These are phyloP conservation scores for Scolecobasidium constrictum DNA, from an alignment of 2,329 filamentous ascomycete species.

Conservation along the genomic window DNA sequence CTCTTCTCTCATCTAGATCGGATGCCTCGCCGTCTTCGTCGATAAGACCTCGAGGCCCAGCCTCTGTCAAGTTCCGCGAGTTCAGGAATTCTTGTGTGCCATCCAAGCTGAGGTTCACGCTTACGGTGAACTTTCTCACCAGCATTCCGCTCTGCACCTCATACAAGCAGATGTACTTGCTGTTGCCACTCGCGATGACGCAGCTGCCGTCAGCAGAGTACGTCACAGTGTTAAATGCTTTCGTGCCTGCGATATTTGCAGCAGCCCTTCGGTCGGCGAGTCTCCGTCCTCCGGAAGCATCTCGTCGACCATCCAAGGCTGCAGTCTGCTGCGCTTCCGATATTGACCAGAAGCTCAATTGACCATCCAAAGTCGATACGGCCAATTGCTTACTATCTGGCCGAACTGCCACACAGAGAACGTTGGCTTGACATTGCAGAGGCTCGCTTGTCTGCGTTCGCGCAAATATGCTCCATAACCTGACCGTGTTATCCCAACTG, in stretches of 20 bases:
- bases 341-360: slow-evolving; percentile 90
- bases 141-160: slow-evolving; percentile 87
- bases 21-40: slow-evolving; percentile 83
- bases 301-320: slow-evolving; percentile 78
- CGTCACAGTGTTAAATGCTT: slow-evolving; percentile 75
- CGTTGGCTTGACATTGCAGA: slow-evolving; percentile 81
- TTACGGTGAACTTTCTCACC: slow-evolving; percentile 91
- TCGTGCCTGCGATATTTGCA: slow-evolving; percentile 81
- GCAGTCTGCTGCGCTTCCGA: slow-evolving; percentile 77
- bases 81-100: slow-evolving; percentile 97
- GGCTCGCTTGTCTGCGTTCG: slow-evolving; percentile 93
- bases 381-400: slow-evolving; percentile 88
- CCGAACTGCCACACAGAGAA: slow-evolving; percentile 74
- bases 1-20: slow-evolving; percentile 75
- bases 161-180: slow-evolving; percentile 97
- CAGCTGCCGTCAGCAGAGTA: slow-evolving; percentile 92
- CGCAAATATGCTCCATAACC: slow-evolving; percentile 92
- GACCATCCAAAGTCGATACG: slow-evolving; percentile 84
- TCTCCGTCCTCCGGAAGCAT: slow-evolving; percentile 86
- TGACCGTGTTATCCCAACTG: slow-evolving; percentile 92
- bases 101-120: slow-evolving; percentile 86
- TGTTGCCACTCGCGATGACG: slow-evolving; percentile 82
- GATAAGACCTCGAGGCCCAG: slow-evolving; percentile 71
- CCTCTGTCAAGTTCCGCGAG: slow-evolving; percentile 83
- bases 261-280: slow-evolving; percentile 80